Base-by-base conservation (phyloP, 2,329 filamentous ascomycete genomes). In the Paecilomyces niveus region DNA sequence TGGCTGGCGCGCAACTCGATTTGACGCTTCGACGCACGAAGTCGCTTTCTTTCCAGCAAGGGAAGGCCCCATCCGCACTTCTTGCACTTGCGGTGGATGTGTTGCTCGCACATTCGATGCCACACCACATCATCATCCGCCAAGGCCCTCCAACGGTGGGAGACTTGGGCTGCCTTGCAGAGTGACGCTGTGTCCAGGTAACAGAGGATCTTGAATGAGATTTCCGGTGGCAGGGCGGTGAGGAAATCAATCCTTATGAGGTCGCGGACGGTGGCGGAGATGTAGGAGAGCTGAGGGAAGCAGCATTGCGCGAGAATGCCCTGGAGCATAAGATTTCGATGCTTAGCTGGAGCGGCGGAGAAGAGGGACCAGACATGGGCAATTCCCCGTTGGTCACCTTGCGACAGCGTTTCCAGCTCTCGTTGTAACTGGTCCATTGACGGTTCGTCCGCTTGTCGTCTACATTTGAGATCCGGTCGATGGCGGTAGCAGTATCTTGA, bases 41-140 rank as follows among this genome's bases (percentile, higher is more conserved):
- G 77, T 67, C 90, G 85, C 76, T 96, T 96, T 66, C 91, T 85
- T 70, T 99, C 94, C 55, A 99, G 78, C 58, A 96, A 77, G 15
- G 94, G 94, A 60, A 99, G 76, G 2, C 94, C 94, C 91, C 92
- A 97, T 24, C 94, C 93, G 70, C 94, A 99, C 71, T 94, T 96
- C 60, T 87, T 92, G 73, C 92, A 97, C 71, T 96, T 96, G 61
- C 91, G 82, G 71, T 95, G 90, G 66, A 97, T 95, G 73, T 96
- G 92, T 71, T 97, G 93, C 74, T 96, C 92, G 71, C 94, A 99
- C 92, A 97, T 97, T 63, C 88, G 89, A 70, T 97, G 90, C 94
- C 94, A 99, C 3, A 99, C 93, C 8, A 96, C 89, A 72, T 99
- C 93, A 70, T 97, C 93, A 67, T 97, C 94, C n/a, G 94, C 93